Base-by-base conservation (phyloP, 208 protist species). In the Phytomonas sp. region DNA sequence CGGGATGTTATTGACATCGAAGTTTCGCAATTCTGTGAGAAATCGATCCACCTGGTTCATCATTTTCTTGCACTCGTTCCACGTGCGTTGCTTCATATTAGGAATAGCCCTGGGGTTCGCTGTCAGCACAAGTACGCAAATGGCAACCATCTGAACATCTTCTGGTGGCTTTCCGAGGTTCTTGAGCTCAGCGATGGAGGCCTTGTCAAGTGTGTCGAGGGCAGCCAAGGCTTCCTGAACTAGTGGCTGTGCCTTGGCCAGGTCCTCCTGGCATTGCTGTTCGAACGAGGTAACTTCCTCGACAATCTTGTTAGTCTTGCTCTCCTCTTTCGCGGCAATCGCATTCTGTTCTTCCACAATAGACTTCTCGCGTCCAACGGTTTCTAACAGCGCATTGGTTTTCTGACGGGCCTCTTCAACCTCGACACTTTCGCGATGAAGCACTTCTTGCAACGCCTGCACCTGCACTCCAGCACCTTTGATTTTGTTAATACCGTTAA, bases 201-300 rank as follows among this genome's bases (percentile, higher is more conserved):
- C 94, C 75, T 99, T 99, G 79, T 99, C 96, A n/a, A 99, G 84
- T 23, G 94, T 98, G 79, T 99, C 89, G 34, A 99, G 89, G 4
- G 98, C 98, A 0, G 88, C 94, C 26, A 98, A 79, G 2, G 98
- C 98, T 70, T 97, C 92, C 71, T 96, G 82, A 23, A 99, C 92
- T 17, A 97, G 79, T 23, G 98, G 98, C 80, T 98, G 84, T 6
- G 98, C 98, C 70, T 94, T 93, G 13, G 83, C 92, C 11, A 96
- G 77, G 78, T 97, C 93, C 67, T 89, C 86, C 68, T 85, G 77
- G 69, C 95, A 97, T 73, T 95, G 82, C 56, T 73, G 81, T 78
- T 97, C 86, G 68, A 97, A 92, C 9, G 72, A 84, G 5, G 80
- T 85, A 43, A 98, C 96, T 66, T 98, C 95, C 15, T 82, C 83